These are phyloP conservation scores for Artemisia tridentata DNA, from an alignment of 129 eudicot genomes.

Conservation along the genomic window DNA sequence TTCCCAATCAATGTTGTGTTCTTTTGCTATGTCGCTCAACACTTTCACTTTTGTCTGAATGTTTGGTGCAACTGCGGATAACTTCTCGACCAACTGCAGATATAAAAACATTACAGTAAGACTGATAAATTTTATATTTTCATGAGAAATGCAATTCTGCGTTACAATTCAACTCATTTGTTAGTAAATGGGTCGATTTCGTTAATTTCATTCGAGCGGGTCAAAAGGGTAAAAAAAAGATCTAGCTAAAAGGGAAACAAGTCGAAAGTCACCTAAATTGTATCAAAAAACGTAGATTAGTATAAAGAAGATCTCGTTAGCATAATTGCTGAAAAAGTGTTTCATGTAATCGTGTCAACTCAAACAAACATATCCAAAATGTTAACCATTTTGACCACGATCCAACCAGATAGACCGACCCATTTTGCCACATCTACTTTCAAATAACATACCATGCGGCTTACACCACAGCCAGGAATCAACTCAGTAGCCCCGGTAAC, in stretches of 20 bases:
- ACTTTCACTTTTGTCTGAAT: constrained; percentile 64
- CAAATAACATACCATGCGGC: constrained; percentile 62
- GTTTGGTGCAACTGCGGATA: constrained; percentile 86
- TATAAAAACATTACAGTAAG: constrained; percentile 7
- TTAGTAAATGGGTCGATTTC: background rate
- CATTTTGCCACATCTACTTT: background rate
- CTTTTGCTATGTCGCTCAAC: constrained; percentile 69
- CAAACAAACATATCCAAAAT: too few relatives aligned
- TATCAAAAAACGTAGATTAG: too few relatives aligned
- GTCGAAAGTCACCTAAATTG: background rate
- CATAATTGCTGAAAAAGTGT: background rate
- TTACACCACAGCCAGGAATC: constrained; percentile 83
- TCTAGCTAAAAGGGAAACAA: background rate
- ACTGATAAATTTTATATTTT: background rate
- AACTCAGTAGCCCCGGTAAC: constrained; percentile 66
- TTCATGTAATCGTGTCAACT: background rate
- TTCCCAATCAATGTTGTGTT: constrained; percentile 78
- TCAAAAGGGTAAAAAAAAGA: background rate
- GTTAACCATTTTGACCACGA: background rate
- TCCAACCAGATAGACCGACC: background rate
- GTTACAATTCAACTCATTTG: too few relatives aligned
- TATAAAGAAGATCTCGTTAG: too few relatives aligned
- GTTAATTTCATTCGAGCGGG: background rate
- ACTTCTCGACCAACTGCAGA: constrained; percentile 86
- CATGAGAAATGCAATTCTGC: too few relatives aligned